These are phyloP conservation scores for Fusarium miscanthi DNA, from an alignment of 2,329 filamentous ascomycete species.

Conservation along the genomic window DNA sequence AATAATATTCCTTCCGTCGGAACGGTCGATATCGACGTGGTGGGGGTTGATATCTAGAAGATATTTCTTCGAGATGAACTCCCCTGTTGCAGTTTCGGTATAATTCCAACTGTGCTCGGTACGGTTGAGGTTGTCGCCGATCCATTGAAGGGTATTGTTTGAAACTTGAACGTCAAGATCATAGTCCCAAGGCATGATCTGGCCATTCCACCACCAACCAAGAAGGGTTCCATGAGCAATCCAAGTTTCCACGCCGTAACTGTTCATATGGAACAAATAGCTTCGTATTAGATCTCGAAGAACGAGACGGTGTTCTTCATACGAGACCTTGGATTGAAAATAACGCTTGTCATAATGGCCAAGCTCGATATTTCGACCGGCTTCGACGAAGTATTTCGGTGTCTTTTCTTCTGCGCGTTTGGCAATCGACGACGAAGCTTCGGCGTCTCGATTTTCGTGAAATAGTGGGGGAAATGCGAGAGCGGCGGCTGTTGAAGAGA, in stretches of 20 bases:
- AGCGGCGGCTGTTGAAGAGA: conserved; percentile 27
- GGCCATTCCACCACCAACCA: conserved; percentile 89
- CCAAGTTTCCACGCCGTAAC: conserved; percentile 81
- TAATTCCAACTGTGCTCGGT: conserved; percentile 70
- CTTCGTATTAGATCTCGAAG: conserved; percentile 77
- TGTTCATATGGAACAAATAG: conserved; percentile 75
- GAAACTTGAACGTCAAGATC: conserved; percentile 86
- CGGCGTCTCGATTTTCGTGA: not conserved
- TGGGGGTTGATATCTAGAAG: conserved; percentile 83
- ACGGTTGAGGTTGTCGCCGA: conserved; percentile 75
- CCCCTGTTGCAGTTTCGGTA: conserved; percentile 54
- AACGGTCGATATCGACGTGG: conserved; percentile 68
- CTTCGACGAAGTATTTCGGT: conserved; percentile 74
- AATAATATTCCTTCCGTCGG: conserved; percentile 81
- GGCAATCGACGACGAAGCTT: not conserved
- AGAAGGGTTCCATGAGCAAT: conserved; percentile 85
- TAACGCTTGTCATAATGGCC: conserved; percentile 81
- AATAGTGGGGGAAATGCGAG: conserved; percentile 33
- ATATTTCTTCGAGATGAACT: conserved; percentile 62
- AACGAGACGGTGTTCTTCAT: conserved; percentile 73
- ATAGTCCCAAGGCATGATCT: conserved; percentile 85
- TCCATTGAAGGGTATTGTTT: conserved; percentile 70
- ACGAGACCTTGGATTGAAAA: conserved; percentile 71
- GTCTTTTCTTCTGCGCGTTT: conserved; percentile 31
- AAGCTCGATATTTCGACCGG: conserved; percentile 67